Base-by-base conservation (phyloP, 805 yeast species). In the Sungouiella blattae region DNA sequence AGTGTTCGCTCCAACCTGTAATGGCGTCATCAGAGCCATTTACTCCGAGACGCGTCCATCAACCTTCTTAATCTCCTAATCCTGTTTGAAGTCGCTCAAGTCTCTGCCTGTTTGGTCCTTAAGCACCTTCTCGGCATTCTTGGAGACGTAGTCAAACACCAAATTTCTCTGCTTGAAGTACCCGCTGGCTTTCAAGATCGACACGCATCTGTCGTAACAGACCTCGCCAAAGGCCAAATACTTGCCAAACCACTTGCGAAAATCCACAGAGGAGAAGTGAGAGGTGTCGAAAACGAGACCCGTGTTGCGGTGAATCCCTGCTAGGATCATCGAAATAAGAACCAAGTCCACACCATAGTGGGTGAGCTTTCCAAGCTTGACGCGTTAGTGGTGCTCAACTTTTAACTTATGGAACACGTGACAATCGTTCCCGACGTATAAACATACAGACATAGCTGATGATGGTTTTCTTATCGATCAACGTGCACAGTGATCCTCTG, bases 221-320 rank as follows among this genome's bases (percentile, higher is more conserved):
- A 56, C 54, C 47, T 83, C 89, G 1, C 91, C 91, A 51, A 80
- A 64, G 3, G 64, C 53, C 20, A 83, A 61, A 43, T 77, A 80
- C 36, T 70, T 69, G 14, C 68, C 66, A 28, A 82, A 57, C 65
- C 76, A 71, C 22, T 63, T 57, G 9, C 77, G 62, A 44, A 72
- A 47, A 39, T 60, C 60, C 41, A 57, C 50, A 42, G 80, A 71
- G 13, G 77, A 77, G 35, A 78, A 67, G 33, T 60, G 55, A 21
- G 64, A 52, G 6, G 80, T 67, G 54, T 77, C 69, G 58, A 79
- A 56, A 41, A 73, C 74, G 30, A 80, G 67, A 0, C 97, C 97
- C 0, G 96, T 84, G 43, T 85, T 80, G 43, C 87, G 74, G 55
- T 87, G 83, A 35, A 89, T 73, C 3, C 95, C 95, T 0, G 97